A percentile compares a stretch with the other conserved stretches of the same genome.
These are phyloP conservation scores for Coemansia sp. DNA, from an alignment of 192 early-diverging fungal genomes.

Conservation along the genomic window DNA sequence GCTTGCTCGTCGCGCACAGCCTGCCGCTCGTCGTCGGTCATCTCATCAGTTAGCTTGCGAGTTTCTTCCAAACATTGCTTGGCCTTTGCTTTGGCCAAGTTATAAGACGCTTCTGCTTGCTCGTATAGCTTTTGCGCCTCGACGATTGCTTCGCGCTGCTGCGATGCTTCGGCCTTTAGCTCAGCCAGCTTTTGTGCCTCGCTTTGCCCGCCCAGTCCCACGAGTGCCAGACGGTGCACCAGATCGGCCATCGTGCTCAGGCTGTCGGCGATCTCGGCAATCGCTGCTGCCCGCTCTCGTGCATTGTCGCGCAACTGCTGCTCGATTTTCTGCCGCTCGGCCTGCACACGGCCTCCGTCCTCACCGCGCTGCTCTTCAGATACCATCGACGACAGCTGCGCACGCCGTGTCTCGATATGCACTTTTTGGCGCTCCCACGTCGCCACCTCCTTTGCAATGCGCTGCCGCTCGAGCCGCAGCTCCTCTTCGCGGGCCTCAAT, in stretches of 20 bases:
- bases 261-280: slow-evolving; percentile 2
- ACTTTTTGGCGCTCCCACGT: slow-evolving; percentile 28
- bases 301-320: slow-evolving; percentile 20
- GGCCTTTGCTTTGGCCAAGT: slow-evolving; percentile 52
- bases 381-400: slow-evolving; percentile 25
- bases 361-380: slow-evolving; percentile 24
- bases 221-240: slow-evolving; percentile 11
- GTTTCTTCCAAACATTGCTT: slow-evolving; percentile 55
- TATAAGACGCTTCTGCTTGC: slow-evolving; percentile 43
- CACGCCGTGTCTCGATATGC: slow-evolving; percentile 25
- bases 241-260: not conserved
- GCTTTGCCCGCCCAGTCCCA: slow-evolving; percentile 18
- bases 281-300: slow-evolving; percentile 12
- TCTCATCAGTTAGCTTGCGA: slow-evolving; percentile 53
- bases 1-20: slow-evolving; percentile 54
- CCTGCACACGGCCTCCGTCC: not conserved
- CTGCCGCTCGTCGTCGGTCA: slow-evolving; percentile 57
- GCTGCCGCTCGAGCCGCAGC: slow-evolving; percentile 20
- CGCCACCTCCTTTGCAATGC: slow-evolving; percentile 5
- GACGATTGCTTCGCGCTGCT: slow-evolving; percentile 33
- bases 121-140: slow-evolving; percentile 51
- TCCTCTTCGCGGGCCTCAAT: slow-evolving; percentile 34
- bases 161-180: slow-evolving; percentile 19
- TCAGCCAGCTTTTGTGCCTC: slow-evolving; percentile 12
- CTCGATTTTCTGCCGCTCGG: slow-evolving; percentile 20